phyloP scores from a whole-genome alignment of 768 basidiomycete genomes.

The Mycena chlorophos region DNA sequence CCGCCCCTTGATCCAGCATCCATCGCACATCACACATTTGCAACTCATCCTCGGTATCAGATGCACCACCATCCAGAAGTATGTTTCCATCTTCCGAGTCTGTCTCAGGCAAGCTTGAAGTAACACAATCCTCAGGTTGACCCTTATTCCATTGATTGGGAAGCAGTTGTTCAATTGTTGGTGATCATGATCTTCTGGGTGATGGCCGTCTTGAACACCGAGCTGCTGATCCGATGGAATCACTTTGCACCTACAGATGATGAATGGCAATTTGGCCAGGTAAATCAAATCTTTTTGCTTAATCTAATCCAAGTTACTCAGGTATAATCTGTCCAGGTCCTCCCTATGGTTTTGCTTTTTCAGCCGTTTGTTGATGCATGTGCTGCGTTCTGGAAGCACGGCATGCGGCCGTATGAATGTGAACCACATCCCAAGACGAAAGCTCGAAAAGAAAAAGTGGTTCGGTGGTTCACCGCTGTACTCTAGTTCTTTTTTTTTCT shows the following conservation, averaged over 20 bases:
- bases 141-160: not conserved
- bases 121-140: not conserved
- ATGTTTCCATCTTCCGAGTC: not conserved
- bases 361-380: not conserved
- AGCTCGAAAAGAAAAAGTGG: not conserved
- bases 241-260: conserved; percentile 5
- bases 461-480: too few relatives aligned
- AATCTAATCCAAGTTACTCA: not conserved
- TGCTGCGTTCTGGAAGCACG: not conserved
- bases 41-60: not conserved
- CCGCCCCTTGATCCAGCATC: not conserved
- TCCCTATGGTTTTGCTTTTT: not conserved
- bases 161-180: not conserved
- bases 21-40: not conserved
- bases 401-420: not conserved
- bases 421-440: not conserved
- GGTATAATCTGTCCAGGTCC: too few relatives aligned
- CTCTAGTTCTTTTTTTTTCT: too few relatives aligned
- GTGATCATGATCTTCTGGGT: conserved; percentile 4
- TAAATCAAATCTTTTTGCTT: not conserved
- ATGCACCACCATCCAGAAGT: too few relatives aligned
- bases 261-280: conserved; percentile 18
- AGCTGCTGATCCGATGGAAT: conserved; percentile 16
- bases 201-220: conserved; percentile 8
- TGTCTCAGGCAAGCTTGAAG: not conserved